Evolutionary conservation across 768 basidiomycete genomes (phyloP).

Genomic region (Neoboletus magnificus): DNA sequence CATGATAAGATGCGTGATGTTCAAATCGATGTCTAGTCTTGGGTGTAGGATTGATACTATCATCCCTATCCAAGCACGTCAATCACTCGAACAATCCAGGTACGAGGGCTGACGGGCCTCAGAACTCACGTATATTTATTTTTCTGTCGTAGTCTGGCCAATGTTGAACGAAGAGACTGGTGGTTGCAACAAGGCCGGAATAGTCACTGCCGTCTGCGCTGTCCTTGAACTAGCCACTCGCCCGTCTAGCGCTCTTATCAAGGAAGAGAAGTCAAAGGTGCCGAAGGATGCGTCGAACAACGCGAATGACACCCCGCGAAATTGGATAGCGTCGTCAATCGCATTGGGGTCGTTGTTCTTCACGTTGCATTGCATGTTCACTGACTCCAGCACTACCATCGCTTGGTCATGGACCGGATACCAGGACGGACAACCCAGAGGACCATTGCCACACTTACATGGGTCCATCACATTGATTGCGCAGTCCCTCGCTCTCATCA

Average conservation of each 20-base stretch:
- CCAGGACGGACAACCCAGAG: slow-evolving; percentile 52
- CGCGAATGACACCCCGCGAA: slow-evolving; percentile 10
- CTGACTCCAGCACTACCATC: slow-evolving; percentile 74
- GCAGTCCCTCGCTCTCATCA: slow-evolving; percentile 53
- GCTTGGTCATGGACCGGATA: slow-evolving; percentile 94
- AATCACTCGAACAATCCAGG: slow-evolving; percentile 82
- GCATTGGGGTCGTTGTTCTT: slow-evolving; percentile 70
- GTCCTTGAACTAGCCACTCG: slow-evolving; percentile 54
- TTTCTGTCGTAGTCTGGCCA: slow-evolving; percentile 61
- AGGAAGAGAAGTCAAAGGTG: not conserved
- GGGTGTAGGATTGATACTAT: slow-evolving; percentile 61
- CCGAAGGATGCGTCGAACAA: not conserved
- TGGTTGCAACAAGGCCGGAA: slow-evolving; percentile 67
- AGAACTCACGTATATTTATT: not conserved
- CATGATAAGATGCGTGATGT: not conserved
- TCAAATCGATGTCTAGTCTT: slow-evolving; percentile 44
- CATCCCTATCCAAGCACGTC: slow-evolving; percentile 68
- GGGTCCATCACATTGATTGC: slow-evolving; percentile 65
- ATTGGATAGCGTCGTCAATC: slow-evolving; percentile 44
- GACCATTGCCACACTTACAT: slow-evolving; percentile 71
- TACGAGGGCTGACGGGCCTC: slow-evolving; percentile 20
- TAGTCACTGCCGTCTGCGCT: slow-evolving; percentile 55
- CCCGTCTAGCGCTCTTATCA: slow-evolving; percentile 17
- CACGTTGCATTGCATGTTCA: slow-evolving; percentile 66
- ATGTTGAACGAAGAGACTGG: slow-evolving; percentile 63